These are phyloP conservation scores for Plasmodium adleri DNA, from an alignment of 169 alveolate species.

Conservation along the genomic window DNA sequence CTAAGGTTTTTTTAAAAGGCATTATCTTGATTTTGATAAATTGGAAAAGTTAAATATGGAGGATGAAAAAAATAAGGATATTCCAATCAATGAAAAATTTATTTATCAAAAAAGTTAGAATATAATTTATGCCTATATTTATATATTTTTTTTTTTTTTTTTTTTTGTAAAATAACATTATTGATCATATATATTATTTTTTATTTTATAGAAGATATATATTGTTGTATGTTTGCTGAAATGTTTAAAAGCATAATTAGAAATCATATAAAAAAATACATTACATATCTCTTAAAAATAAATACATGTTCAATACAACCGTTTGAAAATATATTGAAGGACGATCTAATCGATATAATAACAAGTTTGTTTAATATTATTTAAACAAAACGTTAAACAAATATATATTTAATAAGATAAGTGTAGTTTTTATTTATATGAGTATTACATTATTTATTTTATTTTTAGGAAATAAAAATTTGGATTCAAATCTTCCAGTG, in stretches of 20 bases:
- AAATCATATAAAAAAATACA: slow-evolving; percentile 43
- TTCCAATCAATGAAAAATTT: slow-evolving; percentile 16
- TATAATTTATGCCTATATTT: slow-evolving; percentile 8
- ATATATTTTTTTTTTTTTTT: slow-evolving; percentile 4
- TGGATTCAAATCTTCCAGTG: slow-evolving; percentile 26
- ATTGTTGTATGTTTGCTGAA: slow-evolving; percentile 69
- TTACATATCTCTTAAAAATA: slow-evolving; percentile 37
- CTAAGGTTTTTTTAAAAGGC: slow-evolving; percentile 73
- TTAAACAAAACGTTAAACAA: background rate
- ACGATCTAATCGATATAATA: slow-evolving; percentile 54
- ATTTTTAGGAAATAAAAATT: slow-evolving; percentile 28
- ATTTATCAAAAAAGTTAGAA: slow-evolving; percentile 59
- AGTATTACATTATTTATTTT: background rate
- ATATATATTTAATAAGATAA: slow-evolving; percentile 1
- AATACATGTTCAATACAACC: slow-evolving; percentile 65
- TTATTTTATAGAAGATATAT: slow-evolving; percentile 40
- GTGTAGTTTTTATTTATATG: background rate
- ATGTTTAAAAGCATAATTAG: slow-evolving; percentile 74
- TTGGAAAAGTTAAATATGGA: slow-evolving; percentile 31
- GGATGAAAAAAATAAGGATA: slow-evolving; percentile 14
- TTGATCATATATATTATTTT: slow-evolving; percentile 3
- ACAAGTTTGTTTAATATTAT: slow-evolving; percentile 39
- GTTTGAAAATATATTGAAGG: slow-evolving; percentile 62
- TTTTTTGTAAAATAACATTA: background rate
- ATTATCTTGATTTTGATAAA: slow-evolving; percentile 53